Evolutionary conservation across 352 stramenopile genomes (phyloP).

Genomic region (Globisporangium cylindrosporum): DNA sequence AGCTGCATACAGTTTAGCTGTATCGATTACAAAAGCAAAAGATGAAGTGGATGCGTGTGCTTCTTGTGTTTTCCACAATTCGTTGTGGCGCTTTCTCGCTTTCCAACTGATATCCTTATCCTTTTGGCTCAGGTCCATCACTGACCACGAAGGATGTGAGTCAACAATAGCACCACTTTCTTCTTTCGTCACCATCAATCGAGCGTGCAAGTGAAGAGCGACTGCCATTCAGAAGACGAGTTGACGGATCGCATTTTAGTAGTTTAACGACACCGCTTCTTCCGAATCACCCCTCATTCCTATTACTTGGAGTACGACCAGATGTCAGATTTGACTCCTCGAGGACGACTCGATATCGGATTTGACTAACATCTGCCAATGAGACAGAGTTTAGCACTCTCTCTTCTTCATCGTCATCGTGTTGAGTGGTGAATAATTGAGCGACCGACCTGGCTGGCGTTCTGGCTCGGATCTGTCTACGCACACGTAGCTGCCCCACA

Average conservation of each 20-base stretch:
- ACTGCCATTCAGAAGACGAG: neutral
- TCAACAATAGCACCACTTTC: neutral
- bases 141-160: neutral
- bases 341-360: neutral
- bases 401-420: neutral
- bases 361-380: neutral
- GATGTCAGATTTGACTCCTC: neutral
- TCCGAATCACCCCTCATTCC: neutral
- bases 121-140: neutral
- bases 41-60: neutral
- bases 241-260: neutral
- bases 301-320: neutral
- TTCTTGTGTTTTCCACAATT: neutral
- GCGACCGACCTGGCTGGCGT: neutral
- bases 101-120: neutral
- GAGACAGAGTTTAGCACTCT: neutral
- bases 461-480: neutral
- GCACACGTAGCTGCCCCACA: neutral
- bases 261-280: neutral
- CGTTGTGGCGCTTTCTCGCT: neutral
- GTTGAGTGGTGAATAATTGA: neutral
- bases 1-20: conserved; percentile 2
- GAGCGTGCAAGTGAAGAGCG: neutral
- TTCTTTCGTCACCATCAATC: neutral
- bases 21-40: neutral